Percentiles rank a stretch among this genome's conserved stretches.
Conservation (phyloP, 2,329 filamentous ascomycete species). For the Exophiala sp. region DNA sequence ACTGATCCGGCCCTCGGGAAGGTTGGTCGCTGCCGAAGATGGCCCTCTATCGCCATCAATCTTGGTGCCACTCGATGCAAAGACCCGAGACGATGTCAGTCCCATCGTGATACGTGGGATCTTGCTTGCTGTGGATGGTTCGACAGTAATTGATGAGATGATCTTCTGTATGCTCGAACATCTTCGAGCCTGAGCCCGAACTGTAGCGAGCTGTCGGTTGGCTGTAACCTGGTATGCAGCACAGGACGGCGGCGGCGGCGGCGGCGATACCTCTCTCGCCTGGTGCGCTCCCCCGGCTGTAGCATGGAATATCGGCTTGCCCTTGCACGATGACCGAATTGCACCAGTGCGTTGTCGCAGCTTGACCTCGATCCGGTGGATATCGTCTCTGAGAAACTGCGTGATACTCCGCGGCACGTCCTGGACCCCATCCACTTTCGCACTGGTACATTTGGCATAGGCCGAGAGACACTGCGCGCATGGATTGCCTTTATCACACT, state of each 20-base stretch:
- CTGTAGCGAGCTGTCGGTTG: neutral
- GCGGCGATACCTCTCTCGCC: no score
- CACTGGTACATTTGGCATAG: conserved; percentile 1
- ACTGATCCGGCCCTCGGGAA: neutral
- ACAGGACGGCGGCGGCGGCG: neutral
- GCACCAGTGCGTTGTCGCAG: neutral
- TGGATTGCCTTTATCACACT: conserved; percentile 3
- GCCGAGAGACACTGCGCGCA: conserved; percentile 1
- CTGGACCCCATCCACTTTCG: neutral
- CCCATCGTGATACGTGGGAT: conserved; percentile 28
- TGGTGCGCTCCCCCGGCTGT: no score
- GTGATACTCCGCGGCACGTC: conserved; percentile 2
- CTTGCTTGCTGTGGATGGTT: conserved; percentile 19
- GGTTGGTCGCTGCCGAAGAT: neutral
- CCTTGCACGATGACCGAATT: neutral
- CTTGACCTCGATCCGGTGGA: neutral
- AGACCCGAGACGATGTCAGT: conserved; percentile 26
- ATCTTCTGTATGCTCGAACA: neutral
- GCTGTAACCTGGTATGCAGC: neutral
- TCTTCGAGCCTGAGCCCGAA: neutral
- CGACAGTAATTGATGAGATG: neutral
- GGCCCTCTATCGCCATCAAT: neutral
- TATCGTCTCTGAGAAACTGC: conserved; percentile 1
- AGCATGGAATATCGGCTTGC: no score
- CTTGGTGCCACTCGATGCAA: neutral